phyloP scores from a whole-genome alignment of 2,329 filamentous ascomycete species.

The Colletotrichum sp. region DNA sequence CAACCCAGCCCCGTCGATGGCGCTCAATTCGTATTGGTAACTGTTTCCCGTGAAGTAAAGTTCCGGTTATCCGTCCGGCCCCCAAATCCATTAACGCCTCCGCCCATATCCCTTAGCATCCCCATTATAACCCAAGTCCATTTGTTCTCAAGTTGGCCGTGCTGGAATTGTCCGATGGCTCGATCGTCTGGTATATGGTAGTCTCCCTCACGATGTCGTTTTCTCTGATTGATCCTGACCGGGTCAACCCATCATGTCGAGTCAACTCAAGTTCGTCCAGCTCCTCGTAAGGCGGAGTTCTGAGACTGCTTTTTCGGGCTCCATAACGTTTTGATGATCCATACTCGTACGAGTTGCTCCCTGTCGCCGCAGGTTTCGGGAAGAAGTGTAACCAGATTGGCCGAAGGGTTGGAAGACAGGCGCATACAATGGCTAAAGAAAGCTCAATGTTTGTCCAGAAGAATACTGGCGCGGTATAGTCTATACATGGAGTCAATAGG shows the following conservation, averaged over 20 bases:
- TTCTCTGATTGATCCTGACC: background rate
- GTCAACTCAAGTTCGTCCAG: slow-evolving; percentile 13
- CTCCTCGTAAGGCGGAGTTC: slow-evolving; percentile 3
- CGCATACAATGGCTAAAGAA: slow-evolving; percentile 42
- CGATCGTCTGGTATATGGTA: slow-evolving; percentile 9
- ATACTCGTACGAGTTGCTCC: slow-evolving; percentile 3
- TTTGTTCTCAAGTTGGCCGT: background rate
- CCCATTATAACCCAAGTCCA: background rate
- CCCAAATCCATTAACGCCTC: background rate
- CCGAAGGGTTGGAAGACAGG: slow-evolving; percentile 42
- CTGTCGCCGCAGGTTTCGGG: background rate
- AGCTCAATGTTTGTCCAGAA: slow-evolving; percentile 46
- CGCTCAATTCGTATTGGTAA: background rate
- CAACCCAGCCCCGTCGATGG: background rate
- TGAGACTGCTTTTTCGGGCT: background rate
- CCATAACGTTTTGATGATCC: background rate
- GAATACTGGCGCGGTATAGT: slow-evolving; percentile 24
- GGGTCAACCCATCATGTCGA: background rate
- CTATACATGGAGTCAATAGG: too few relatives aligned
- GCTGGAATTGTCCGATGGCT: slow-evolving; percentile 4
- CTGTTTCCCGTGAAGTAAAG: background rate
- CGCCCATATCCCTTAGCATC: background rate
- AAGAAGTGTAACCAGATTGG: slow-evolving; percentile 28
- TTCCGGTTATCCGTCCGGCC: background rate
- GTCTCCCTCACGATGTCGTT: slow-evolving; percentile 6